Percentiles rank a stretch among this genome's conserved stretches.
These are phyloP conservation scores for Phytophthora tentaculata DNA, from an alignment of 352 stramenopile genomes.

Conservation along the genomic window DNA sequence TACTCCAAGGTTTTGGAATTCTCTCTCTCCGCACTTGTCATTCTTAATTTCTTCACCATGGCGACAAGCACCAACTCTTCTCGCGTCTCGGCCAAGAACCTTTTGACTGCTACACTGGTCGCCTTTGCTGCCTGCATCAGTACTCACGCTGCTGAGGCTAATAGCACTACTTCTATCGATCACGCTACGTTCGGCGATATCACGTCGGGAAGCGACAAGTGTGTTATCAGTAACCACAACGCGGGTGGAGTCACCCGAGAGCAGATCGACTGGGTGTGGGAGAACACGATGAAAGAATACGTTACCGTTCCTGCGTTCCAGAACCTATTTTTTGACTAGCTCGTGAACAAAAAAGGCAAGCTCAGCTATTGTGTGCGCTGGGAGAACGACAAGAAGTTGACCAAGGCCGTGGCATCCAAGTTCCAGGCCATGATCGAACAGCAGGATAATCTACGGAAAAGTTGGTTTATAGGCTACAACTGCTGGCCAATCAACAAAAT, in stretches of 20 bases:
- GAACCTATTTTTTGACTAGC: constrained; percentile 14
- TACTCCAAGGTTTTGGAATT: background rate
- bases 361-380: constrained; percentile 17
- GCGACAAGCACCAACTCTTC: background rate
- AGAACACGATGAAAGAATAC: constrained; percentile 13
- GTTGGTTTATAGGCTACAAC: constrained; percentile 8
- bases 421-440: constrained; percentile 10
- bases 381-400: constrained; percentile 11
- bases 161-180: background rate
- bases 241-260: constrained; percentile 2
- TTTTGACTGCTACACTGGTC: background rate
- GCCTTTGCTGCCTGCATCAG: background rate
- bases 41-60: background rate
- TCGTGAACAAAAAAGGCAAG: constrained; percentile 9
- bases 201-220: background rate
- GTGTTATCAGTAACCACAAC: constrained; percentile 1
- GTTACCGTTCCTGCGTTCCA: background rate
- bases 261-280: constrained; percentile 10
- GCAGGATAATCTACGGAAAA: constrained; percentile 8
- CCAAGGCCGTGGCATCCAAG: constrained; percentile 15
- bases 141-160: background rate
- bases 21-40: background rate
- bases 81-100: background rate
- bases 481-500: constrained; percentile 29
- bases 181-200: constrained; percentile 4